These are phyloP conservation scores for Solanum hybrid DNA, from an alignment of 305 asterid species.

Conservation along the genomic window DNA sequence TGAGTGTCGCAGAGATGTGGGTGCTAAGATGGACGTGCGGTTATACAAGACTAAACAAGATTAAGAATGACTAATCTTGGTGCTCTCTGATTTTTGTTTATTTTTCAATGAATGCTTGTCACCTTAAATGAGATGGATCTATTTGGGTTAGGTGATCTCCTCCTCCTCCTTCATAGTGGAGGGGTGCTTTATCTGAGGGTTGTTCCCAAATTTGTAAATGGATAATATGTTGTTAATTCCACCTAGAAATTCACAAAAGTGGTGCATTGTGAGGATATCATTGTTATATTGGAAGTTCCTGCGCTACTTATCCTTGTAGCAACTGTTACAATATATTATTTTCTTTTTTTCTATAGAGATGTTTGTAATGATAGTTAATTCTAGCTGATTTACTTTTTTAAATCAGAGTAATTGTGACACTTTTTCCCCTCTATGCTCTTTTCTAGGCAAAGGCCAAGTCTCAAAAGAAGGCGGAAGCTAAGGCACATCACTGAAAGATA, in stretches of 20 bases:
- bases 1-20: too few relatives aligned
- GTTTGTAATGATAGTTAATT: not conserved
- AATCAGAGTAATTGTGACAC: not conserved
- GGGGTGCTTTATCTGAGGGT: not conserved
- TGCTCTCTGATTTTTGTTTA: not conserved
- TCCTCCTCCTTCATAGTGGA: not conserved
- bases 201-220: not conserved
- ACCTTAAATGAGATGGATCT: not conserved
- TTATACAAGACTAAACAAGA: too few relatives aligned
- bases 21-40: too few relatives aligned
- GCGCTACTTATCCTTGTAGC: not conserved
- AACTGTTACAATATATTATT: not conserved
- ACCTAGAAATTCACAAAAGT: not conserved
- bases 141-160: not conserved
- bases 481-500: slow-evolving; percentile 47
- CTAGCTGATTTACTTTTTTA: not conserved
- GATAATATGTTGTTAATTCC: not conserved
- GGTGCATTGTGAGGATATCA: not conserved
- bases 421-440: slow-evolving; percentile 1
- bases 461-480: slow-evolving; percentile 58
- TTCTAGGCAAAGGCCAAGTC: slow-evolving; percentile 58
- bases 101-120: not conserved
- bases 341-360: not conserved
- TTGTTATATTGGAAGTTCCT: not conserved
- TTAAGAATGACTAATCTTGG: not conserved